Evolutionary conservation across 1,284 basidiomycete species (phyloP).

Genomic region (Boletus albobrunnescens): DNA sequence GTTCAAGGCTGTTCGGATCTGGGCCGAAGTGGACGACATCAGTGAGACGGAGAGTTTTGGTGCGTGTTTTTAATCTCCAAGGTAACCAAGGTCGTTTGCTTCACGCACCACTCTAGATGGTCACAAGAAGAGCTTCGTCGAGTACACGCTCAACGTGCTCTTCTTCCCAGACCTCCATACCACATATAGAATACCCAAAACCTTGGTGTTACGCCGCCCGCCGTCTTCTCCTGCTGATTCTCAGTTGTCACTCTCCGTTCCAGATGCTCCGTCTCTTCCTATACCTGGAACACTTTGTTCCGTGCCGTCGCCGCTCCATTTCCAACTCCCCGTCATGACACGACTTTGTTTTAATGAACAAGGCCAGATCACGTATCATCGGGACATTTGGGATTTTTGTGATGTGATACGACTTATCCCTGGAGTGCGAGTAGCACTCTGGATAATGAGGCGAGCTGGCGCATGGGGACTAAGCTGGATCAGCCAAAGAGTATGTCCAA

Average conservation of each 20-base stretch:
- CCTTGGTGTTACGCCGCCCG: slow-evolving; percentile 35
- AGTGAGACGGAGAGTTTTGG: slow-evolving; percentile 74
- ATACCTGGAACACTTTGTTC: slow-evolving; percentile 52
- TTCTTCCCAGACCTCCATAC: slow-evolving; percentile 46
- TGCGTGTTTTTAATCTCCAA: slow-evolving; percentile 35
- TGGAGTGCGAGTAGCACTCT: slow-evolving; percentile 59
- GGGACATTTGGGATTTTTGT: slow-evolving; percentile 72
- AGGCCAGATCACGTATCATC: slow-evolving; percentile 66
- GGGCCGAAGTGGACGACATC: slow-evolving; percentile 70
- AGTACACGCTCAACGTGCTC: slow-evolving; percentile 60
- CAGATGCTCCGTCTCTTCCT: slow-evolving; percentile 42
- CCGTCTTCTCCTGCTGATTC: slow-evolving; percentile 32
- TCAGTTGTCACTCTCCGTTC: slow-evolving; percentile 20
- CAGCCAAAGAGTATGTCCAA: slow-evolving; percentile 18
- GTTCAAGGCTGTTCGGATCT: slow-evolving; percentile 59
- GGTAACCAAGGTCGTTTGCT: background rate
- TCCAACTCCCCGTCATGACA: slow-evolving; percentile 63
- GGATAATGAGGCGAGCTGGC: slow-evolving; percentile 58
- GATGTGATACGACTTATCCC: slow-evolving; percentile 67
- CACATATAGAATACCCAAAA: slow-evolving; percentile 23
- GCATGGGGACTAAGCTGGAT: slow-evolving; percentile 51
- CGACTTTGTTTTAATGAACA: slow-evolving; percentile 72
- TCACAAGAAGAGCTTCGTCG: slow-evolving; percentile 63
- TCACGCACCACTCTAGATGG: slow-evolving; percentile 47
- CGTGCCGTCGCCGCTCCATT: slow-evolving; percentile 65